Percentiles rank a stretch among this genome's conserved stretches.
These are phyloP conservation scores for Staphylotrichum tortipilum DNA, from an alignment of 495 filamentous ascomycete species.

Conservation along the genomic window DNA sequence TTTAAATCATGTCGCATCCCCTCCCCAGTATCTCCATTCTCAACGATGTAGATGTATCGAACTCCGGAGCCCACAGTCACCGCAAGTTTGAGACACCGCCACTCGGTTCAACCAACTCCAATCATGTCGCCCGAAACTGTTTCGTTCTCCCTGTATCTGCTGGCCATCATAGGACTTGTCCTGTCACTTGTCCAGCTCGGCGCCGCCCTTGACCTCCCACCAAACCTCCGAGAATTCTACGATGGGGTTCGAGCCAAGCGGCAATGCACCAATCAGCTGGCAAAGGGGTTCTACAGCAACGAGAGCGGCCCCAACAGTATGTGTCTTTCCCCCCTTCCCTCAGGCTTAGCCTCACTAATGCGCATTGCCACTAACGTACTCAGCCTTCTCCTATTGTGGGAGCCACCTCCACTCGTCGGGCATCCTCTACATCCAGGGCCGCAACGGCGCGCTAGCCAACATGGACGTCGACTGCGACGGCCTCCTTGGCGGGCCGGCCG, in stretches of 20 bases:
- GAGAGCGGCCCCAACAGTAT: slow-evolving; percentile 14
- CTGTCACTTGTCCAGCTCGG: background rate
- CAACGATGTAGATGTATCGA: too few species aligned
- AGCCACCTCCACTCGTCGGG: slow-evolving; percentile 22
- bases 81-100: too few species aligned
- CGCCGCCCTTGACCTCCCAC: slow-evolving; percentile 13
- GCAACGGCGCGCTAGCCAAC: slow-evolving; percentile 30
- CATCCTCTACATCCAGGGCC: slow-evolving; percentile 32
- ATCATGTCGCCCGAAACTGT: too few species aligned
- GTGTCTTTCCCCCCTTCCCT: background rate
- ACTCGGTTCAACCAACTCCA: too few species aligned
- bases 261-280: slow-evolving; percentile 18
- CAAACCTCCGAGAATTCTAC: slow-evolving; percentile 27
- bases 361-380: too few species aligned
- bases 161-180: background rate
- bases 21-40: too few species aligned
- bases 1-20: too few species aligned
- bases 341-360: too few species aligned
- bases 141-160: background rate
- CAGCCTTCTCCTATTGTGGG: slow-evolving; percentile 32
- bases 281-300: slow-evolving; percentile 26
- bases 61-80: too few species aligned
- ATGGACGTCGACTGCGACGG: slow-evolving; percentile 69
- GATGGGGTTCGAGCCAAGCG: slow-evolving; percentile 20
- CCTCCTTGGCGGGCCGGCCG: slow-evolving; percentile 30